Conservation (phyloP, 2,329 filamentous ascomycete genomes). For the Pyricularia pennisetigena region DNA sequence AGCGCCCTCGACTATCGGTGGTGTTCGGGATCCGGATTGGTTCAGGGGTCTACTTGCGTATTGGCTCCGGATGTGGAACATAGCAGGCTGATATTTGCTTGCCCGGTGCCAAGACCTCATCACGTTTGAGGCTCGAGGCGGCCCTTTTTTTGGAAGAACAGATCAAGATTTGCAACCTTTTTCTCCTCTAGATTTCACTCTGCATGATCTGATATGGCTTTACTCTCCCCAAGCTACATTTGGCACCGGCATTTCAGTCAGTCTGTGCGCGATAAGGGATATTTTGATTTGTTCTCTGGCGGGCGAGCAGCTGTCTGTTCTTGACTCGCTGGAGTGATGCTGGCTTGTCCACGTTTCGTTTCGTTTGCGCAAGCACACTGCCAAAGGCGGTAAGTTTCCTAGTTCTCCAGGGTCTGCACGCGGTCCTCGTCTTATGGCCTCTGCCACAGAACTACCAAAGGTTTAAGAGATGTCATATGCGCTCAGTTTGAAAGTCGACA, state of each 20-base stretch:
- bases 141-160: neutral
- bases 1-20: neutral
- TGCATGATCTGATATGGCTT: conserved; percentile 15
- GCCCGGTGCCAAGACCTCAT: neutral
- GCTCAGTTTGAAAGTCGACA: neutral
- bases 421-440: neutral
- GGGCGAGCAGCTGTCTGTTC: neutral
- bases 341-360: neutral
- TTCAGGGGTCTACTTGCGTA: neutral
- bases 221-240: conserved; percentile 1
- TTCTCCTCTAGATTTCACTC: conserved; percentile 12
- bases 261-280: neutral
- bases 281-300: conserved; percentile 1
- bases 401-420: neutral
- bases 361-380: neutral
- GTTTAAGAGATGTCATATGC: neutral
- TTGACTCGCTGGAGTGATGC: neutral
- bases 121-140: neutral
- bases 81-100: neutral
- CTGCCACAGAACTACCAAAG: neutral
- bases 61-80: neutral
- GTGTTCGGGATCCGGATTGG: neutral
- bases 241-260: neutral
- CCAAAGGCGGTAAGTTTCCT: neutral
- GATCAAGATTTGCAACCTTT: conserved; percentile 5